phyloP scores from a whole-genome alignment of 2,329 filamentous ascomycete species.

The Exophiala sp. region DNA sequence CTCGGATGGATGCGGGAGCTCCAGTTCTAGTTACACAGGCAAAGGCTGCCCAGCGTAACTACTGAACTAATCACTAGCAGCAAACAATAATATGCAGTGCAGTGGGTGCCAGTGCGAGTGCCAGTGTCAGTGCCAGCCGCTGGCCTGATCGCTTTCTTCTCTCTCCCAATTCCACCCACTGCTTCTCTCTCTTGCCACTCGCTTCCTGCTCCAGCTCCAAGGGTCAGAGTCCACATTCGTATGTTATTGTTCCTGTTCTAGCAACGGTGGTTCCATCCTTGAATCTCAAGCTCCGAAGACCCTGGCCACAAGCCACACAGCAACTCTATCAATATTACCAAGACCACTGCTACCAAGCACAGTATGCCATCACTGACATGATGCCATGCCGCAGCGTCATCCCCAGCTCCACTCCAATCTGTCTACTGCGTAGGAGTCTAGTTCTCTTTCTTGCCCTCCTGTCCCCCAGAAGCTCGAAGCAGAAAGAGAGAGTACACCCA shows the following conservation, averaged over 20 bases:
- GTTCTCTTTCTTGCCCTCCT: not conserved
- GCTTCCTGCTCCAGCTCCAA: not conserved
- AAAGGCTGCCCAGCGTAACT: not conserved
- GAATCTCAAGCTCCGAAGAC: not conserved
- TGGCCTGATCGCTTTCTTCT: not conserved
- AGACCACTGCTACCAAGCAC: not conserved
- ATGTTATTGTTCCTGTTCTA: not conserved
- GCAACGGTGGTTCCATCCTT: not conserved
- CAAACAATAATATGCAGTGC: no score
- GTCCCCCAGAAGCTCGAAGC: no score
- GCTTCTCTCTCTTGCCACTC: not conserved
- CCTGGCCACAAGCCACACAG: not conserved
- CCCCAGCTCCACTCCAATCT: constrained; percentile 14
- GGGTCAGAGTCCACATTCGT: no score
- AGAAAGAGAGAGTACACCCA: not conserved
- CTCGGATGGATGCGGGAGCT: constrained; percentile 16
- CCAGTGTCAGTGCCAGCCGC: not conserved
- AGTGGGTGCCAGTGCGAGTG: no score
- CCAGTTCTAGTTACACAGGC: not conserved
- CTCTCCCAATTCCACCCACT: not conserved
- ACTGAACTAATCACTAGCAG: not conserved
- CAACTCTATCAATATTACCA: not conserved
- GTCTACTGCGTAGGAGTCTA: not conserved
- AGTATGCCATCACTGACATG: not conserved
- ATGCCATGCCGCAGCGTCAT: constrained; percentile 9